A percentile compares a stretch with the other conserved stretches of the same genome.
These are phyloP conservation scores for Pouteria glomerata DNA, from an alignment of 148 eudicot species.

Conservation along the genomic window DNA sequence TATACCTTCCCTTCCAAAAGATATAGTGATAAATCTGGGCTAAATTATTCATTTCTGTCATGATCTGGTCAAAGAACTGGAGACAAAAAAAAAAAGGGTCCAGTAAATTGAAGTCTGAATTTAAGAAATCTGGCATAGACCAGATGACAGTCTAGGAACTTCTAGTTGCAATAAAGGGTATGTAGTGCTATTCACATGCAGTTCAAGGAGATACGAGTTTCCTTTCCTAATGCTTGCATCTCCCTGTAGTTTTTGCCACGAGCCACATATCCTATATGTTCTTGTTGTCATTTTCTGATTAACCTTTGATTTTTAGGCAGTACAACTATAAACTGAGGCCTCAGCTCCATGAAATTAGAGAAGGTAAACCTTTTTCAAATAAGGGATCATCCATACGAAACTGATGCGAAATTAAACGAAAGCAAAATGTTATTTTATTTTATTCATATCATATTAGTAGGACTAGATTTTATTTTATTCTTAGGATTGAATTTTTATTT, in stretches of 20 bases:
- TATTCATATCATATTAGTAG: too few species aligned
- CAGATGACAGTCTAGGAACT: slow-evolving; percentile 1
- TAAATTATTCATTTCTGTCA: not conserved
- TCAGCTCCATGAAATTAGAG: not conserved
- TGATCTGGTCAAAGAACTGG: slow-evolving; percentile 16
- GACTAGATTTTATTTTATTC: too few species aligned
- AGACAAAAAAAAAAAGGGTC: too few species aligned
- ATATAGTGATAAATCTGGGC: not conserved
- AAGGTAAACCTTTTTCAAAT: not conserved
- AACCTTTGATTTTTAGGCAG: not conserved
- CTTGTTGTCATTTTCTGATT: not conserved
- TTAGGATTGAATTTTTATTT: too few species aligned
- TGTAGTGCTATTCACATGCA: slow-evolving; percentile 1
- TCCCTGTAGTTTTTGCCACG: not conserved
- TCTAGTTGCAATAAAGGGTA: slow-evolving; percentile 10
- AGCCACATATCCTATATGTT: not conserved
- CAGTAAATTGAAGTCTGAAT: slow-evolving; percentile 3
- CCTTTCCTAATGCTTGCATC: not conserved
- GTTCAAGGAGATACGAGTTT: not conserved
- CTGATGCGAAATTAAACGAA: too few species aligned
- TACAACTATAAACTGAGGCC: not conserved
- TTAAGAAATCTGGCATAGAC: slow-evolving; percentile 1
- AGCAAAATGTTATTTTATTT: too few species aligned
- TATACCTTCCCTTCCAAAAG: not conserved
- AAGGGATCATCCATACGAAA: not conserved